A percentile compares a stretch with the other conserved stretches of the same genome.
Evolutionary conservation across 2,329 filamentous ascomycete species (phyloP).

Genomic region (Colletotrichum lupini): DNA sequence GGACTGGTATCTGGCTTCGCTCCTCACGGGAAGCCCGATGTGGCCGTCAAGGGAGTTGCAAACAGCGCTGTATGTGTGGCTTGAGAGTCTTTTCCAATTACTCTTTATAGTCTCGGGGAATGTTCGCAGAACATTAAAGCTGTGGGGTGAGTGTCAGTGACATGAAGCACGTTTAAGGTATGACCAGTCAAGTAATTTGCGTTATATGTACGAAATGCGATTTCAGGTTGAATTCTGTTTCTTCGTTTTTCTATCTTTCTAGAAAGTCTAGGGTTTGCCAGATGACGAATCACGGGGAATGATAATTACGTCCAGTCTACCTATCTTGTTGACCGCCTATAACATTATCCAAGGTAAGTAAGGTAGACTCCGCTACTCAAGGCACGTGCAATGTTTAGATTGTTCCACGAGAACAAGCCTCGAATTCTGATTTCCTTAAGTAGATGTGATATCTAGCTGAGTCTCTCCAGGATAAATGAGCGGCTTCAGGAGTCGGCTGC

Average conservation of each 20-base stretch:
- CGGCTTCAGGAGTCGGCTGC: no score
- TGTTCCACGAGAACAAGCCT: no score
- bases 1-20: slow-evolving; percentile 52
- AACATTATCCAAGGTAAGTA: no score
- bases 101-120: neutral
- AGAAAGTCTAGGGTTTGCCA: no score
- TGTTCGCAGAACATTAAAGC: neutral
- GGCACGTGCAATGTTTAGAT: no score
- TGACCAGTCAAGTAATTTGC: neutral
- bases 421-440: no score
- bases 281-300: no score
- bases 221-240: neutral
- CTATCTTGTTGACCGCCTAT: no score
- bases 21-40: neutral
- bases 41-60: neutral
- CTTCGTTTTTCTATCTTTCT: neutral
- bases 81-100: neutral
- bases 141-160: neutral
- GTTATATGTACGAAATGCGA: neutral
- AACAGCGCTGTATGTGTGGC: neutral
- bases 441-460: no score
- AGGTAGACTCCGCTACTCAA: no score
- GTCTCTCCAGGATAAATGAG: no score
- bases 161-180: neutral
- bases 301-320: no score